Evolutionary conservation across 2,329 filamentous ascomycete species (phyloP).

Genomic region (Parastagonospora nodorum): DNA sequence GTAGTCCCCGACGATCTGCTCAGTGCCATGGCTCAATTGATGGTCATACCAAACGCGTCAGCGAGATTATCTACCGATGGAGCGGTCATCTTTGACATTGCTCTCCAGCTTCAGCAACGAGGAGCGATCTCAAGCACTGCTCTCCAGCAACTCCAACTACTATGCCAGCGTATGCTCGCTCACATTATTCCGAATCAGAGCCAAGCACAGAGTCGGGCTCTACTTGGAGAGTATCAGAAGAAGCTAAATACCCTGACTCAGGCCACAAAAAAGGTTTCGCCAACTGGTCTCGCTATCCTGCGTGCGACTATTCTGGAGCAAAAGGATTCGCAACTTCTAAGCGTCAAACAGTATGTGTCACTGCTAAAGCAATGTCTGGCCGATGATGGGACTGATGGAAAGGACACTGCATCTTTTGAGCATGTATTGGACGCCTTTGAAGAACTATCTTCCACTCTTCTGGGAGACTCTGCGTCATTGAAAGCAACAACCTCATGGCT

Average conservation of each 20-base stretch:
- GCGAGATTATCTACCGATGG: constrained; percentile 38
- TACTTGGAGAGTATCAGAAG: constrained; percentile 31
- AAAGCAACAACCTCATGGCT: constrained; percentile 22
- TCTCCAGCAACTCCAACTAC: constrained; percentile 29
- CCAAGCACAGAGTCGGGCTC: constrained; percentile 39
- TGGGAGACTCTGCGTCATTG: constrained; percentile 23
- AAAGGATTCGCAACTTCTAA: constrained; percentile 26
- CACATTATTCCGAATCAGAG: constrained; percentile 42
- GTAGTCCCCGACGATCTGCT: constrained; percentile 16
- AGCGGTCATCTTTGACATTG: constrained; percentile 31
- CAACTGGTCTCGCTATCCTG: constrained; percentile 30
- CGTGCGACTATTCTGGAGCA: constrained; percentile 30
- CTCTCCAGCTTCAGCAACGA: constrained; percentile 26
- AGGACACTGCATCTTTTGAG: constrained; percentile 10
- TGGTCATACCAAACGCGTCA: constrained; percentile 43
- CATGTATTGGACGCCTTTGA: constrained; percentile 36
- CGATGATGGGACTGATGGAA: constrained; percentile 9
- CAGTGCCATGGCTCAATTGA: constrained; percentile 37
- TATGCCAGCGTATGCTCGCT: constrained; percentile 30
- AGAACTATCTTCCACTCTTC: constrained; percentile 21
- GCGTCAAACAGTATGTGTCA: constrained; percentile 27
- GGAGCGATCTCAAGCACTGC: constrained; percentile 13
- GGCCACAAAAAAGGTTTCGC: constrained; percentile 25
- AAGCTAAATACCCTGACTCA: constrained; percentile 25
- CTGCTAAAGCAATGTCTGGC: constrained; percentile 27